Evolutionary conservation across 306 rosid species (phyloP), one percentile per base, ranked within the genome.

Genomic region (Malus asiatica): DNA sequence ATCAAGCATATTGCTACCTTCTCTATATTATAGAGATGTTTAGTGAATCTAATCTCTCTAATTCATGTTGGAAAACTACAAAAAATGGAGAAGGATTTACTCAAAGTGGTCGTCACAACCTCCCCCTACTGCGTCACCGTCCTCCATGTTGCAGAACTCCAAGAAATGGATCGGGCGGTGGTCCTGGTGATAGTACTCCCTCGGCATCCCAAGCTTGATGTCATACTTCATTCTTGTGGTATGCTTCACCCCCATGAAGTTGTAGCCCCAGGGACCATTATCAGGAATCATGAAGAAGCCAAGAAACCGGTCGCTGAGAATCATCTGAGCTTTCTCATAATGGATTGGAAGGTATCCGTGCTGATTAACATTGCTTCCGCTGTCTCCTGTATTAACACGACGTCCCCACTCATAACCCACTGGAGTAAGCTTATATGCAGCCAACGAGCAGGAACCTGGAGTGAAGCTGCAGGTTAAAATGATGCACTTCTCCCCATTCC

Each of bases 401-500:
- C 92, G 97, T 30, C 99, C 99, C 97, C 99, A 95, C 79, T 95
- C 99, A 32, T 90, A 95, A 76, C 99, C 99, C 13, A 97, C 88
- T 53, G 93, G 97, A 74, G 97, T 95, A 30, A 92, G 90, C 79
- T 95, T 95, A 76, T 95, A 95, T 4, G 99, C 97, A 42, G 99
- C 92, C 75, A 95, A 83, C 19, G 97, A 95, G 85, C 99, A 95
- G 14, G 99, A 95, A 73, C 99, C 99, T 4, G 97, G 99, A 66
- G 99, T 95, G 73, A 95, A 95, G 85, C 97, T 95, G 90, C 99
- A 95, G 44, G 99, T 95, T 85, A 92, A 88, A 48, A 95, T 51
- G 25, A 95, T 92, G 78, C 96, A 90, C 79, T 92, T 95, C 79
- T 92, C 99, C 8, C 99, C 97, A n/a, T 95, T 97, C 99, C 99